Percentiles rank a stretch among this genome's conserved stretches.
Evolutionary conservation across 2,329 filamentous ascomycete species (phyloP).

Genomic region (Pseudopyricularia javanii): DNA sequence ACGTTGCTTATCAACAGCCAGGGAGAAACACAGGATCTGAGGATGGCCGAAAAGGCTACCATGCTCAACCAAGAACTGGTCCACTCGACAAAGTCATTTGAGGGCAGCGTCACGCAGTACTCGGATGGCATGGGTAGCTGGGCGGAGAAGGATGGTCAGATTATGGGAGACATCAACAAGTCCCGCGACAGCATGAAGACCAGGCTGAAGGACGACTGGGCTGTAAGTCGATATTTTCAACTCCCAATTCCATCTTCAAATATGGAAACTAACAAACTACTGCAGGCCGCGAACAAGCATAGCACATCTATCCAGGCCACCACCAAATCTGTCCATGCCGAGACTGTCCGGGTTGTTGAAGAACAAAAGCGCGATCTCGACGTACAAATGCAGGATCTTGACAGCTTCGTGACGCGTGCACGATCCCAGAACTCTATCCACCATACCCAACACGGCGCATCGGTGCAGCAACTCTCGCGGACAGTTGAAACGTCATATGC

Average conservation of each 20-base stretch:
- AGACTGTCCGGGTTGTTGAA: conserved; percentile 82
- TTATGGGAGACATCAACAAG: conserved; percentile 58
- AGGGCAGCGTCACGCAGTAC: conserved; percentile 54
- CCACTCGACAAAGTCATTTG: conserved; percentile 51
- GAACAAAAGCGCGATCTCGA: conserved; percentile 80
- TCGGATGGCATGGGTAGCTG: conserved; percentile 61
- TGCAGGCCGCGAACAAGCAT: conserved; percentile 60
- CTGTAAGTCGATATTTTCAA: conserved; percentile 40
- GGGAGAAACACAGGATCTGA: conserved; percentile 58
- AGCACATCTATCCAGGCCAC: conserved; percentile 75
- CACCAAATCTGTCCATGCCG: conserved; percentile 77
- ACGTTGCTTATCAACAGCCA: conserved; percentile 63
- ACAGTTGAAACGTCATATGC: conserved; percentile 63
- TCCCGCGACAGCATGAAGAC: conserved; percentile 69
- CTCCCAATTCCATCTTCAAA: neutral
- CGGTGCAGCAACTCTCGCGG: conserved; percentile 50
- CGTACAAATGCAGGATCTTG: conserved; percentile 77
- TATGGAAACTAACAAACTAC: neutral
- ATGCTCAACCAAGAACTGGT: conserved; percentile 52
- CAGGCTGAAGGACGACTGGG: conserved; percentile 80
- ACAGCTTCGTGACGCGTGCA: conserved; percentile 79
- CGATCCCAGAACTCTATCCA: conserved; percentile 69
- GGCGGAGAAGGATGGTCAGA: conserved; percentile 53
- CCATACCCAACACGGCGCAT: conserved; percentile 55
- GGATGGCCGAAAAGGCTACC: conserved; percentile 52